A percentile compares a stretch with the other conserved stretches of the same genome.
Evolutionary conservation across 768 basidiomycete species (phyloP).

Genomic region (Brasilioporus rufonigricans): DNA sequence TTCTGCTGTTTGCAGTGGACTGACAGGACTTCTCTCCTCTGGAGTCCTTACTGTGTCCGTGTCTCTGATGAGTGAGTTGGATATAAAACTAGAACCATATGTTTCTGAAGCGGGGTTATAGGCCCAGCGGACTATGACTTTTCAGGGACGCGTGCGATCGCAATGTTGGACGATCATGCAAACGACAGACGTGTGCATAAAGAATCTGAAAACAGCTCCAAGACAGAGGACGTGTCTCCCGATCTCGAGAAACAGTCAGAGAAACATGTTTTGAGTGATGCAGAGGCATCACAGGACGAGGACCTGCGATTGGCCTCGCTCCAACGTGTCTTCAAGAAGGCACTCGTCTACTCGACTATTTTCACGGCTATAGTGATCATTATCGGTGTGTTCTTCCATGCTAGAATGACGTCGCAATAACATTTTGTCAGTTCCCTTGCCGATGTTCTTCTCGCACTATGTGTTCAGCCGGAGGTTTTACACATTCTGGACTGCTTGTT

Average conservation of each 20-base stretch:
- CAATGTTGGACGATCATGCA: slow-evolving; percentile 25
- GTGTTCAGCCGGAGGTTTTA: slow-evolving; percentile 37
- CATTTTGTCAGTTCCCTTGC: too few species aligned
- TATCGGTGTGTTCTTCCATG: too few species aligned
- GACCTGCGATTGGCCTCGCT: slow-evolving; percentile 19
- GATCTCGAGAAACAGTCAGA: slow-evolving; percentile 19
- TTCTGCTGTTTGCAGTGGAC: slow-evolving; percentile 39
- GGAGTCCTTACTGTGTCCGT: slow-evolving; percentile 36
- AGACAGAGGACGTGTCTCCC: not conserved
- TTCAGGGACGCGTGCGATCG: slow-evolving; percentile 35
- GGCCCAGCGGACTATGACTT: slow-evolving; percentile 40
- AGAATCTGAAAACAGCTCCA: not conserved
- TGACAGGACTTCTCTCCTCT: slow-evolving; percentile 37
- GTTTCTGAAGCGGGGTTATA: slow-evolving; percentile 9
- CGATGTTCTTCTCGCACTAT: slow-evolving; percentile 41
- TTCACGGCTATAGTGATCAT: slow-evolving; percentile 36
- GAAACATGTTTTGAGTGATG: not conserved
- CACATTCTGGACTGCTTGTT: slow-evolving; percentile 38
- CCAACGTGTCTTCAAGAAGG: slow-evolving; percentile 31
- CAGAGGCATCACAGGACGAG: not conserved
- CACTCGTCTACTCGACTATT: slow-evolving; percentile 32
- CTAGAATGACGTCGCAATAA: too few species aligned
- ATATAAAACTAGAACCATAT: not conserved
- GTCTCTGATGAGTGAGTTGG: slow-evolving; percentile 34
- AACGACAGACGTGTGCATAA: not conserved